Conservation (phyloP, 2,329 filamentous ascomycete species). For the Thielaviopsis cerberus region DNA sequence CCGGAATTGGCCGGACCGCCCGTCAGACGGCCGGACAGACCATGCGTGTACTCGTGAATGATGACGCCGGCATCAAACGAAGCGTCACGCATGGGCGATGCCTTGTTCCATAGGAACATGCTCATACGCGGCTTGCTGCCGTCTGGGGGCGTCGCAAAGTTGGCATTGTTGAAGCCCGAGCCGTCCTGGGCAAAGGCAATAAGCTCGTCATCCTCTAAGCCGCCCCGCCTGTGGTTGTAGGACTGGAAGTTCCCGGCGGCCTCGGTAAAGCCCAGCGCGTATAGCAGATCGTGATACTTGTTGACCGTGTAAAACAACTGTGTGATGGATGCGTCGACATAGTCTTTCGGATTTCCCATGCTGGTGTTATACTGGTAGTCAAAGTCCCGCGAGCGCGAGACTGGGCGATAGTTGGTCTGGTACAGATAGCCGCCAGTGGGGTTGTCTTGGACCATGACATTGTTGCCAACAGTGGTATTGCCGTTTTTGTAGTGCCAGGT, state of each 20-base stretch:
- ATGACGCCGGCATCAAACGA: no score
- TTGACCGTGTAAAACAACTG: slow-evolving; percentile 45
- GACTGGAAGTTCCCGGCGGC: slow-evolving; percentile 39
- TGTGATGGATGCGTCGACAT: slow-evolving; percentile 35
- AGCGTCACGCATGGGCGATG: slow-evolving; percentile 31
- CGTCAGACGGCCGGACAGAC: no score
- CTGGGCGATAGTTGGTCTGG: slow-evolving; percentile 27
- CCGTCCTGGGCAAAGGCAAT: slow-evolving; percentile 40
- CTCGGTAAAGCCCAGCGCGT: slow-evolving; percentile 39
- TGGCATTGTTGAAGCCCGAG: slow-evolving; percentile 35
- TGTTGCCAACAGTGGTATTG: slow-evolving; percentile 39
- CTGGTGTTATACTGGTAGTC: slow-evolving; percentile 25
- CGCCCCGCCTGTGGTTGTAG: slow-evolving; percentile 36
- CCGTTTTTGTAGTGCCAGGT: slow-evolving; percentile 35
- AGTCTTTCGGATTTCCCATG: slow-evolving; percentile 21
- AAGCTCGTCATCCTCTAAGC: slow-evolving; percentile 31
- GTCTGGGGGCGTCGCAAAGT: slow-evolving; percentile 36
- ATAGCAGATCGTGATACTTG: slow-evolving; percentile 39
- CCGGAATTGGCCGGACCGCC: no score
- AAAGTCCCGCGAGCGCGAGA: slow-evolving; percentile 25
- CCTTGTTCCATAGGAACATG: slow-evolving; percentile 37
- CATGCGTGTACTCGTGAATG: no score
- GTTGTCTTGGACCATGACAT: slow-evolving; percentile 36
- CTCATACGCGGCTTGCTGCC: slow-evolving; percentile 34
- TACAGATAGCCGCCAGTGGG: slow-evolving; percentile 23